Base-by-base conservation (phyloP, 176 grass and related monocot genomes). In the Rhipidocladum racemiflorum region DNA sequence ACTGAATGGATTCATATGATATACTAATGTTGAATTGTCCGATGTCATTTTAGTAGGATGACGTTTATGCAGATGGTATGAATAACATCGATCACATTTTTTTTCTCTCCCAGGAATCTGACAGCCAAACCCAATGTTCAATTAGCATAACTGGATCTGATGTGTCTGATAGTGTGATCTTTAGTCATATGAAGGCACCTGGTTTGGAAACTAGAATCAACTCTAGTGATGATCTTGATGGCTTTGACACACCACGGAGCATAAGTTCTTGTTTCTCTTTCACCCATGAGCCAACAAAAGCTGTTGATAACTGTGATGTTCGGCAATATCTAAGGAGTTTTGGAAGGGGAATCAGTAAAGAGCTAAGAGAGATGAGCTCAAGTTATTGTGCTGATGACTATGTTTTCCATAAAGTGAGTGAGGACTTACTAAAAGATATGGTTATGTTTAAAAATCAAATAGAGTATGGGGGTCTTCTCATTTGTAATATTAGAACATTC, bases 91-190 rank as follows among this genome's bases (percentile, higher is more conserved):
- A 27, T 36, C 69, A 20, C 56, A 64, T 21, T 34, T 23, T 76
- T 17, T 36, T 23, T 9, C 23, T 6, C 21, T 70, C 49, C 24
- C 69, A 92, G 90, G 87, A 86, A 11, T 87, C 56, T 12, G 90
- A 92, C 65, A 76, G 81, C 40, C 87, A 89, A 87, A 92, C 87
- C 51, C 90, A 87, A 34, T 89, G 87, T 75, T 89, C 84, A 72
- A 61, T 81, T 16, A 87, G 87, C 57, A 72, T 86, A 9, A 29
- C 63, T 68, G 87, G 90, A 84, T 89, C 87, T 36, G 87, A 91
- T 85, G 48, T 72, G 11, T 78, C 83, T 49, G 86, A 71, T 44
- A 30, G 16, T 69, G 51, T 34, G 72, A 30, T 40, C 21, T 85
- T 35, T 27, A 68, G 34, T 63, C 65, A 72, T 67, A 67, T 15